These are phyloP conservation scores for Malus fusca DNA, from an alignment of 306 rosid species.

Conservation along the genomic window DNA sequence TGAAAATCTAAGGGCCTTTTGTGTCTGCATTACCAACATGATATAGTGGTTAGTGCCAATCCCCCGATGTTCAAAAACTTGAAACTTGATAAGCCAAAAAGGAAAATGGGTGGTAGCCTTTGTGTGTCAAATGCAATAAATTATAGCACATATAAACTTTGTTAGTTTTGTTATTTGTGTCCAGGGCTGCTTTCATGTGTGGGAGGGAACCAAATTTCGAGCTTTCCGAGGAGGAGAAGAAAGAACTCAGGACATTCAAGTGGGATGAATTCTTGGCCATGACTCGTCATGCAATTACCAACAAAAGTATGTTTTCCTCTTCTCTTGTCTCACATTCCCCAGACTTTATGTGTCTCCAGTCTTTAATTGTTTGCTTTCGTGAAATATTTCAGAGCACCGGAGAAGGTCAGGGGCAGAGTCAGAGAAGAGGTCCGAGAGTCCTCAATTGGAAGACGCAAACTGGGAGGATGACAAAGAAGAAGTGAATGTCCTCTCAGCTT, in stretches of 20 bases:
- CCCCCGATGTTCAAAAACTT: not conserved
- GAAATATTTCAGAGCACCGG: constrained; percentile 45
- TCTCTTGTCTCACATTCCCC: not conserved
- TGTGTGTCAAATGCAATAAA: not conserved
- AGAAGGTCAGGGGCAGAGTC: constrained; percentile 39
- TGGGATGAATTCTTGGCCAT: constrained; percentile 87
- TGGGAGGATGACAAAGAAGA: constrained; percentile 43
- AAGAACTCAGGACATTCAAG: constrained; percentile 56
- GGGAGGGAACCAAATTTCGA: constrained; percentile 92
- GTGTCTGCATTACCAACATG: not conserved
- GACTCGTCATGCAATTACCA: constrained; percentile 72
- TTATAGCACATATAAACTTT: not conserved
- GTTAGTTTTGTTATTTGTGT: not conserved
- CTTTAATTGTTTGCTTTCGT: constrained; percentile 13
- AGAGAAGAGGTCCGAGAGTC: constrained; percentile 22
- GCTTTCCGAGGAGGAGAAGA: constrained; percentile 66
- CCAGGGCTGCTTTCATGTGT: constrained; percentile 95
- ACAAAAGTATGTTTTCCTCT: constrained; percentile 51
- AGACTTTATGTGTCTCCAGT: not conserved
- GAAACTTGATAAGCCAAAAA: not conserved
- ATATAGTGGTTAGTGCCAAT: not conserved
- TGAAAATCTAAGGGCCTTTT: not conserved
- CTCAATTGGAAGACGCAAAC: constrained; percentile 29
- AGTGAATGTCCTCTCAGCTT: constrained; percentile 23
- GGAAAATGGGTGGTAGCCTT: not conserved